Evolutionary conservation across 78 protist genomes (phyloP).

Genomic region (Dictyostelium firmibasis): DNA sequence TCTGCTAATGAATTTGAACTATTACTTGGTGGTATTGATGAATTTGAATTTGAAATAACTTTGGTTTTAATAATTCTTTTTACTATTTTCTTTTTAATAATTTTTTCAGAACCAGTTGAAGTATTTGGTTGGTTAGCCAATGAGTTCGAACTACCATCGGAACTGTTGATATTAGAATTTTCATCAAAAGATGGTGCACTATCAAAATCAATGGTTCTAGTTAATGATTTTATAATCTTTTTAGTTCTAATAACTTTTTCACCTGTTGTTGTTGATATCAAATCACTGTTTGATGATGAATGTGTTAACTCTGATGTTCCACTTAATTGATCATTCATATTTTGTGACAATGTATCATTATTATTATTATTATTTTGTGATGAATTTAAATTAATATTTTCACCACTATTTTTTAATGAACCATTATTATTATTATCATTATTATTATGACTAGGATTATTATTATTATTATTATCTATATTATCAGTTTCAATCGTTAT

Average conservation of each 20-base stretch:
- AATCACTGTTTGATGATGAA: neutral
- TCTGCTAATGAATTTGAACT: neutral
- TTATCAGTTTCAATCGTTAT: neutral
- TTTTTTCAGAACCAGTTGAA: conserved; percentile 16
- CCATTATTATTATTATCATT: neutral
- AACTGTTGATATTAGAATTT: neutral
- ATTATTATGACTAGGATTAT: too few relatives aligned
- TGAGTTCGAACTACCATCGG: neutral
- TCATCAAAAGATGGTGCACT: conserved; percentile 7
- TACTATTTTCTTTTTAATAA: conserved; percentile 22
- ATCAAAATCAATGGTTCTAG: conserved; percentile 48
- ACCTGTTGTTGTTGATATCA: neutral
- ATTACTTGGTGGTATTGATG: neutral
- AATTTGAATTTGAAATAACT: neutral
- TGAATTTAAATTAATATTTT: neutral
- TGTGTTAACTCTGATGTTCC: neutral
- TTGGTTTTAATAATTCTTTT: conserved; percentile 7
- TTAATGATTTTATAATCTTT: conserved; percentile 30
- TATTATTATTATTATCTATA: too few relatives aligned
- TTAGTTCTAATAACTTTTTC: conserved; percentile 12
- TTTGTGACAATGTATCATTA: neutral
- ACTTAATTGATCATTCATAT: neutral
- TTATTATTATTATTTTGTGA: neutral
- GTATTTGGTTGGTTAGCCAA: neutral
- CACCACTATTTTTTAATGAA: neutral